Conservation (phyloP, 345 rosid species). For the Gossypium rotundifolium region DNA sequence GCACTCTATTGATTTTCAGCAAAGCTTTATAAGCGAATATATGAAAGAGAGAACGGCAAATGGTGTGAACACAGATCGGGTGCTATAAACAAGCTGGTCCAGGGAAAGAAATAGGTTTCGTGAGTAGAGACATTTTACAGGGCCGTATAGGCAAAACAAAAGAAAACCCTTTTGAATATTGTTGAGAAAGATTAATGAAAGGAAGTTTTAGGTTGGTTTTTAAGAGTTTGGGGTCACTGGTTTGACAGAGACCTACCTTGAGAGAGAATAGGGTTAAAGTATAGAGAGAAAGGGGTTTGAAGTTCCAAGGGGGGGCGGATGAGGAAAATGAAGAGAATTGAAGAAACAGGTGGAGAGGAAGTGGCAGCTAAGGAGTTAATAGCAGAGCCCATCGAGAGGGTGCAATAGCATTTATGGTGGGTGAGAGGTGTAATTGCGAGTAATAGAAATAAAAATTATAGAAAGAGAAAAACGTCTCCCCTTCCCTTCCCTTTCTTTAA, state of each 20-base stretch:
- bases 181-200: background rate
- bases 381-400: slow-evolving; percentile 66
- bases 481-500: background rate
- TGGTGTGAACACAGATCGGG: background rate
- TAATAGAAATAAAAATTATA: background rate
- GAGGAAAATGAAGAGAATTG: slow-evolving; percentile 21
- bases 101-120: background rate
- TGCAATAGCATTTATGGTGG: slow-evolving; percentile 68
- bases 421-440: slow-evolving; percentile 34
- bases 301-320: slow-evolving; percentile 4
- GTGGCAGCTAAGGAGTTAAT: slow-evolving; percentile 54
- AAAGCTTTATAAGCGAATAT: slow-evolving; percentile 7
- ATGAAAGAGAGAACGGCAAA: background rate
- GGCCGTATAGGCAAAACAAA: background rate
- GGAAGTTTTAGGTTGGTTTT: background rate
- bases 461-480: background rate
- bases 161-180: background rate
- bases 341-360: slow-evolving; percentile 32
- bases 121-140: background rate
- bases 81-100: background rate
- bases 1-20: background rate
- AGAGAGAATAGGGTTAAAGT: background rate
- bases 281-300: background rate
- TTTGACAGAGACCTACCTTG: background rate
- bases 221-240: slow-evolving; percentile 3